Base-by-base conservation (phyloP, 495 filamentous ascomycete genomes). In the Echria macrotheca region DNA sequence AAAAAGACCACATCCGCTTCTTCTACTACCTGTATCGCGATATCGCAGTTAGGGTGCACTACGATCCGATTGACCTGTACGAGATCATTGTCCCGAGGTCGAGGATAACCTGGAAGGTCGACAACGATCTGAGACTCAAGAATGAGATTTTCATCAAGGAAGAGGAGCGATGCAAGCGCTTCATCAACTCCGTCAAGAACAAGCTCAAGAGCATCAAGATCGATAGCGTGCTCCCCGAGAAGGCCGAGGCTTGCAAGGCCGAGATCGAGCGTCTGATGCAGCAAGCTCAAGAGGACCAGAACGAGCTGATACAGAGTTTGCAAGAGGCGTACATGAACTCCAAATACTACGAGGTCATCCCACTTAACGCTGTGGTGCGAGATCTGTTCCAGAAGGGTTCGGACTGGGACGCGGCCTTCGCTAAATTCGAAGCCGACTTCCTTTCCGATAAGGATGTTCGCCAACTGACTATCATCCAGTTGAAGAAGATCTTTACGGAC, bases 381-480 rank as follows among this genome's bases (percentile, higher is more conserved):
- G 83, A 84, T 21, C 87, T 95, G 70, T 85, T 96, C 54, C 91
- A 96, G 61, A 95, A 89, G 55, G 90, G 91, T 7, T 82, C 87
- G 6, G 87, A 89, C 55, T 99, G 94, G 94, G 94, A 99, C 57
- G 81, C 79, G 18, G 79, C 78, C 3, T 99, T 99, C 65, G 79
- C 81, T 26, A 83, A 87, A 25, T 96, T 99, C 50, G 94, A 99
- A 59, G 81, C 81, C 42, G 87, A 91, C 53, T 99, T 93, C 66
- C 90, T 99, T 60, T 96, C 91, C 0, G 94, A 99, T 58, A 97
- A 96, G 57, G 94, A 99, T 69, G 96, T 99, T 52, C 80, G 89
- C 50, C 80, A 91, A 53, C 71, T 99, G 41, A 91, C 94, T 33
- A 85, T 90, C 19, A 75, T 95, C 26, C 94, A 99, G 56, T 73